phyloP scores from a whole-genome alignment of 2,329 filamentous ascomycete species.

The Furcasterigmium furcatum region DNA sequence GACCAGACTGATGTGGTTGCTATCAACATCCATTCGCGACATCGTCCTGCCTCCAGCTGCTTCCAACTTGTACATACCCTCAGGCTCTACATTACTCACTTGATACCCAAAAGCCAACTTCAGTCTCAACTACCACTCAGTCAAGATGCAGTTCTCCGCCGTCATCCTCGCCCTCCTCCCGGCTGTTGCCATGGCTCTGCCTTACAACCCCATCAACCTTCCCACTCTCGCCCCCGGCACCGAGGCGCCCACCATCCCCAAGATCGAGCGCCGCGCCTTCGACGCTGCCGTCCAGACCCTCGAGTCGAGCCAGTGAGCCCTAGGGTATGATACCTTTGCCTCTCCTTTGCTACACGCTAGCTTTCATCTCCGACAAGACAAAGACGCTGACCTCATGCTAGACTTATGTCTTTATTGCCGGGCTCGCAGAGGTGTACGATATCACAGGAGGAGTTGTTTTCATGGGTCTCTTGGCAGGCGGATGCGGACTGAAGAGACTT shows the following conservation, averaged over 20 bases:
- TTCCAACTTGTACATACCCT: too few species aligned
- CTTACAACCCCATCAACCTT: conserved; percentile 11
- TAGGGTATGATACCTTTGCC: neutral
- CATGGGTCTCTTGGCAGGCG: neutral
- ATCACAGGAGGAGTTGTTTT: neutral
- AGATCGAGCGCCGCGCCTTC: conserved; percentile 6
- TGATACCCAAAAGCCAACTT: neutral
- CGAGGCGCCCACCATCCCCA: conserved; percentile 8
- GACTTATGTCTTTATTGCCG: too few species aligned
- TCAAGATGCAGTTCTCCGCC: conserved; percentile 17
- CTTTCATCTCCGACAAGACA: too few species aligned
- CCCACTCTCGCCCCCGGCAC: conserved; percentile 10
- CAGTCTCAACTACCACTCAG: neutral
- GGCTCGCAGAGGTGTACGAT: conserved; percentile 1
- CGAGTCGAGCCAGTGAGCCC: conserved; percentile 1
- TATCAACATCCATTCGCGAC: too few species aligned
- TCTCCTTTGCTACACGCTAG: too few species aligned
- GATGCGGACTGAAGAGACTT: neutral
- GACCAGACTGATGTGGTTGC: too few species aligned
- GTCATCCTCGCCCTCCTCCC: conserved; percentile 16
- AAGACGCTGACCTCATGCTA: too few species aligned
- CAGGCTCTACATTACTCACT: too few species aligned
- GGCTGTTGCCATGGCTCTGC: conserved; percentile 13
- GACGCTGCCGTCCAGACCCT: neutral
- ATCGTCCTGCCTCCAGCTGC: neutral